Base-by-base conservation (phyloP, 2,329 filamentous ascomycete species). In the Ramularia endophylla region DNA sequence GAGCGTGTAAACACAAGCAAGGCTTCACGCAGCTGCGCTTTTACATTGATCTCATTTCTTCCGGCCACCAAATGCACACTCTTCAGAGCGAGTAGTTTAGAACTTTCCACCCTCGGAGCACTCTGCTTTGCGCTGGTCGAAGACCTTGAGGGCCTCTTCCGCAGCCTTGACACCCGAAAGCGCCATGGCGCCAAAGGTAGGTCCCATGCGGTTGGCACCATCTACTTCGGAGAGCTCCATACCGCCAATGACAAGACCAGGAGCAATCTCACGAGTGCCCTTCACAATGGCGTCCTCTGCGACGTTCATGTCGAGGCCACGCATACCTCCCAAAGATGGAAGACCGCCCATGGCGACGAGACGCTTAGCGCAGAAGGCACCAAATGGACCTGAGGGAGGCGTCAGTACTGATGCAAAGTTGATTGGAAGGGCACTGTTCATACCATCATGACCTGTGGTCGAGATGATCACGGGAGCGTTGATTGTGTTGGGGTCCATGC, bases 401-500 rank as follows among this genome's bases (percentile, higher is more conserved):
- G 31, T 47, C 39, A 46, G 43, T 16, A 11, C 19, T 15, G 8
- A 5, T 6, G 8, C 6, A 25, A 25, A 11, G 6, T 6, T 25
- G 6, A 25, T 11, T 25, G 22, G n/a, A n/a, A n/a, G n/a, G n/a
- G 22, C 22, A 11, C 22, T 25, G 5, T 18, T 28, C 40, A 33
- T 43, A 34, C 78, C 89, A 53, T 95, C 88, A 58, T 95, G 88
- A 37, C 88, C 89, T 0, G 88, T 95, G 17, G 88, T 95, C 43
- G 82, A 87, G 70, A 95, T 85, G 60, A 95, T 73, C 44, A 95
- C 66, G 1, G 88, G 87, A 0, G 87, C 87, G 62, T 94, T 95
- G 77, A 95, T 94, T 58, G 88, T 95, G 78, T 92, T 94, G 54
- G 88, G 88, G 65, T 95, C 89, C 88, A 95, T 94, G 82, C 88